Conservation (phyloP, 2,329 filamentous ascomycete genomes). For the Trichoderma afroharzianum region DNA sequence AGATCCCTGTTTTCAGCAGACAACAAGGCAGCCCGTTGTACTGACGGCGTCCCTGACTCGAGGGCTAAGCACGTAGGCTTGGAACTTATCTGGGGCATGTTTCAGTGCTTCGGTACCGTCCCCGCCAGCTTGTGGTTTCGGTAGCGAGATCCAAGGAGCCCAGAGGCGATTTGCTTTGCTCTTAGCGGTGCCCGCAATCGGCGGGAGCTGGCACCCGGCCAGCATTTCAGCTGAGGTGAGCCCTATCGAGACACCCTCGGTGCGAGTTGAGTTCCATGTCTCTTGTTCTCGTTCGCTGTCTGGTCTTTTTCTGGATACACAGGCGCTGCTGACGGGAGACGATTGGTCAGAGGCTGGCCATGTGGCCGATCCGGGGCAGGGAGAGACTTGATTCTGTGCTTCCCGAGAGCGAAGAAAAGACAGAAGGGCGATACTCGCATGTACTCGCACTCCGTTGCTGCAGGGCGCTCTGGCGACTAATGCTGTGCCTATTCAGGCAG, state of each 20-base stretch:
- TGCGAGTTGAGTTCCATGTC: neutral
- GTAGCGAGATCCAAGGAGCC: slow-evolving; percentile 15
- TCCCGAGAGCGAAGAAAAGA: neutral
- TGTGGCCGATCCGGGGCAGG: slow-evolving; percentile 7
- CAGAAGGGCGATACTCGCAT: neutral
- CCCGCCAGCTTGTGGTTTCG: neutral
- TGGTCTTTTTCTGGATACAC: slow-evolving; percentile 10
- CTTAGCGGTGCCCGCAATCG: slow-evolving; percentile 17
- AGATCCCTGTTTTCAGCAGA: slow-evolving; percentile 20
- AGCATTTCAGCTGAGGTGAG: slow-evolving; percentile 38
- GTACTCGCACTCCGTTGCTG: too few species aligned
- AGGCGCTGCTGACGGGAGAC: slow-evolving; percentile 19
- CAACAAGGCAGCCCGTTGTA: slow-evolving; percentile 10
- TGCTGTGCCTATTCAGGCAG: slow-evolving; percentile 8
- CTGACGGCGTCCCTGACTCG: slow-evolving; percentile 17
- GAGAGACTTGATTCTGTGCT: neutral
- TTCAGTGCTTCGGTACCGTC: slow-evolving; percentile 16
- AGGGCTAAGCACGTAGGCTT: neutral
- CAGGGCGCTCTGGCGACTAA: neutral
- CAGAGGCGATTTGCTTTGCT: slow-evolving; percentile 13
- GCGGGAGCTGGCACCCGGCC: slow-evolving; percentile 16
- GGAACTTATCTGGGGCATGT: slow-evolving; percentile 16
- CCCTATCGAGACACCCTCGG: slow-evolving; percentile 27
- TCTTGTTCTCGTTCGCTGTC: neutral
- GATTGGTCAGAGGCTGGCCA: slow-evolving; percentile 26